Evolutionary conservation across 208 protist genomes (phyloP), one percentile per base, ranked within the genome.

Genomic region (Novymonas esmeraldas): DNA sequence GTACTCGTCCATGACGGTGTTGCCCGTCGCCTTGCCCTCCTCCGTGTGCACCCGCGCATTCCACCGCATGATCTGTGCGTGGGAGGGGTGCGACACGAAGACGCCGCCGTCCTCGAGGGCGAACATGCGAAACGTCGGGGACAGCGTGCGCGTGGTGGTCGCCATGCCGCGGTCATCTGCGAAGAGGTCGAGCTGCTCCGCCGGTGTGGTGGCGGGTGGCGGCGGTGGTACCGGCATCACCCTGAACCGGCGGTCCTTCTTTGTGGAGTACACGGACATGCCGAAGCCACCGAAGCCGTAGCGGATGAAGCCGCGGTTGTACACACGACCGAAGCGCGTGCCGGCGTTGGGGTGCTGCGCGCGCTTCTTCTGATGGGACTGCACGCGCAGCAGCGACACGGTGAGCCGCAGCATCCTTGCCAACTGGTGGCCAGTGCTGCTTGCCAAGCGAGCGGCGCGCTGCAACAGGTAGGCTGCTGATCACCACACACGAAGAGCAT

Each of bases 231-330:
- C 45, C 29, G 76, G 75, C 68, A 71, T 56, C 9, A 85, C 74
- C 24, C 61, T 50, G 61, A 95, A 93, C 46, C 58, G 58, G 73
- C 90, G 87, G 44, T 95, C 76, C 78, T 95, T 95, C 75, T 90
- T 91, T 0, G 85, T 57, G 29, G 78, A 84, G 85, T 93, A 95
- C n/a, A 89, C 83, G 60, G 84, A 92, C 79, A 93, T 93, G n/a
- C 90, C 90, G 61, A 89, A 95, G 36, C 90, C 90, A n/a, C 87
- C 87, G 58, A 95, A 95, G 48, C 87, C 87, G 72, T 93, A 95
- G 28, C 87, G 87, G 45, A 93, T 80, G 68, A 95, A 95, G 56
- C 87, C 86, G 18, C 87, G 77, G 64, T 90, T 95, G 78, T 95
- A 95, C 62, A 90, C 80, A 50, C 90, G 90, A n/a, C 90, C 90